phyloP scores from a whole-genome alignment of 441 rosid genomes.

The Raphanus hybrid region DNA sequence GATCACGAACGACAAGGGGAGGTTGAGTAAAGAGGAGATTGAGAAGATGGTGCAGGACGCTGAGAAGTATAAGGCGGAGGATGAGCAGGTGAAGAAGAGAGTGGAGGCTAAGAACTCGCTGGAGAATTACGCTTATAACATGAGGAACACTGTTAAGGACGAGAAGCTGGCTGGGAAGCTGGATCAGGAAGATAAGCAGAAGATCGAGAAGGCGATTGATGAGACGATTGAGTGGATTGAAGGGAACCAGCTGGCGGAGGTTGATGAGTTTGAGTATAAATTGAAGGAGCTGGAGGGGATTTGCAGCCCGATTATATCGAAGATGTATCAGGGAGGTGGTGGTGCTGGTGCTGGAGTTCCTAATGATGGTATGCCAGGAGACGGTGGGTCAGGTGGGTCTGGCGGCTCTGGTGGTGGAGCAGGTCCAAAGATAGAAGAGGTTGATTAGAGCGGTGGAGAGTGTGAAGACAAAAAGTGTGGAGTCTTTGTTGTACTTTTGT shows the following conservation, averaged over 20 bases:
- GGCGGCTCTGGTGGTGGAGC: constrained; percentile 42
- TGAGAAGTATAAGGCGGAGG: constrained; percentile 59
- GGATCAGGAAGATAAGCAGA: constrained; percentile 50
- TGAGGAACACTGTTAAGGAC: constrained; percentile 58
- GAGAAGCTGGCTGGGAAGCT: constrained; percentile 50
- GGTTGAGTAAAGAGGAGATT: constrained; percentile 59
- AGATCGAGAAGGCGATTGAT: constrained; percentile 50
- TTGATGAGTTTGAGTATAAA: constrained; percentile 60
- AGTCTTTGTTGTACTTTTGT: not conserved
- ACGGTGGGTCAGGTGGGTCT: constrained; percentile 20
- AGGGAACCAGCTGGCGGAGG: constrained; percentile 53
- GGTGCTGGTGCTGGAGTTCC: constrained; percentile 12
- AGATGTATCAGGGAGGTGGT: constrained; percentile 56
- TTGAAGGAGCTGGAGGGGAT: constrained; percentile 55
- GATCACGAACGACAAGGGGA: constrained; percentile 60
- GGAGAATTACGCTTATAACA: constrained; percentile 57
- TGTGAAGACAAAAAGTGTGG: not conserved
- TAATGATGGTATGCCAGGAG: constrained; percentile 41
- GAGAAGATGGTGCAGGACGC: constrained; percentile 70
- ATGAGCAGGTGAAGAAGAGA: constrained; percentile 58
- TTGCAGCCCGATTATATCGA: constrained; percentile 60
- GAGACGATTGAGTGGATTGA: constrained; percentile 59
- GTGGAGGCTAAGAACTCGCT: constrained; percentile 57
- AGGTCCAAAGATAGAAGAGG: constrained; percentile 71
- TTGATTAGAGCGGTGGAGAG: constrained; percentile 39